phyloP scores from a whole-genome alignment of 176 grass and related monocot genomes.

The Avena sativa region DNA sequence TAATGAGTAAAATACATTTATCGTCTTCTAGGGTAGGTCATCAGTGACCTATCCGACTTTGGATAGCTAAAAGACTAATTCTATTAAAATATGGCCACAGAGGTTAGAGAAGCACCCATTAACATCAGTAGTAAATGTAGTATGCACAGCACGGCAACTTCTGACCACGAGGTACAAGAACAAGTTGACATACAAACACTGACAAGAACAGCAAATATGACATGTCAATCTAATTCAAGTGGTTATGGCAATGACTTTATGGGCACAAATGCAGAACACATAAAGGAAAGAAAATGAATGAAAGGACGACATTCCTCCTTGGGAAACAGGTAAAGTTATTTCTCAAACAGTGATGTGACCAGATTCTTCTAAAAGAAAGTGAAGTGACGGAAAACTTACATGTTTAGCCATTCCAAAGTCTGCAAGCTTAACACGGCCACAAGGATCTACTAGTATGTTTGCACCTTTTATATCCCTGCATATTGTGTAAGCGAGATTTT shows the following conservation, averaged over 20 bases:
- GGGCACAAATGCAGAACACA: not conserved
- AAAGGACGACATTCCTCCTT: slow-evolving; percentile 28
- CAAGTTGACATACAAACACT: slow-evolving; percentile 12
- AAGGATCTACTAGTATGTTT: slow-evolving; percentile 97
- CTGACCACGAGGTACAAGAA: slow-evolving; percentile 14
- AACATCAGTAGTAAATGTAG: slow-evolving; percentile 9
- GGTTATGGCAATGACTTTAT: slow-evolving; percentile 12
- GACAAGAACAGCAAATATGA: not conserved
- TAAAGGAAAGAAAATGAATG: slow-evolving; percentile 17
- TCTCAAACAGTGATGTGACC: slow-evolving; percentile 22
- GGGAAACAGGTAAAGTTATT: not conserved
- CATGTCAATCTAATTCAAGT: slow-evolving; percentile 30
- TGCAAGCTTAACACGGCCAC: slow-evolving; percentile 98
- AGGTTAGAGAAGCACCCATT: slow-evolving; percentile 6
- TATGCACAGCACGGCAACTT: slow-evolving; percentile 17
- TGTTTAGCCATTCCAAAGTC: slow-evolving; percentile 99
- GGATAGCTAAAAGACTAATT: not conserved
- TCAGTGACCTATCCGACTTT: not conserved
- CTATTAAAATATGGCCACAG: not conserved
- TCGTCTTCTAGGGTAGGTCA: not conserved
- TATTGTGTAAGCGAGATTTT: slow-evolving; percentile 30
- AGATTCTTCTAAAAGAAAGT: not conserved
- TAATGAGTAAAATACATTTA: slow-evolving; percentile 2
- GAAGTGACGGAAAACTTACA: slow-evolving; percentile 61
- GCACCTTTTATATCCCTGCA: slow-evolving; percentile 98